phyloP scores from a whole-genome alignment of 2,329 filamentous ascomycete species.

The Westerdykella sp. region DNA sequence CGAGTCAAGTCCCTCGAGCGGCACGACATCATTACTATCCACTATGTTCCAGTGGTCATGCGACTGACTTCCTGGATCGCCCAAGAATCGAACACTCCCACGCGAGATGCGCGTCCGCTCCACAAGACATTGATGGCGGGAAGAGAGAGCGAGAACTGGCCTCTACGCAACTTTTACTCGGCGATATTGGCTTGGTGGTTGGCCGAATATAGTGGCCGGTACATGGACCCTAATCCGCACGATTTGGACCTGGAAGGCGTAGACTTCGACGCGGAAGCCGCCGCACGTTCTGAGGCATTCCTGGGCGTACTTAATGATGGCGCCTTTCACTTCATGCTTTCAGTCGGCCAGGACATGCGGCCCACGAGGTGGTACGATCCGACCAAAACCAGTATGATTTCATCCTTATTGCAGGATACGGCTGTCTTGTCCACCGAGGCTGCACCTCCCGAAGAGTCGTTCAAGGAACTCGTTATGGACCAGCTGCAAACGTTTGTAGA shows the following conservation, averaged over 20 bases:
- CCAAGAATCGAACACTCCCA: conserved; percentile 59
- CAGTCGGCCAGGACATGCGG: conserved; percentile 74
- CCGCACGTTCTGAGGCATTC: conserved; percentile 66
- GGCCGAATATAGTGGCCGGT: conserved; percentile 86
- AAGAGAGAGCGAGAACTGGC: conserved; percentile 64
- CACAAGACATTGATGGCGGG: conserved; percentile 62
- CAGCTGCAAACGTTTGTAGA: conserved; percentile 85
- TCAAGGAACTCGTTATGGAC: conserved; percentile 67
- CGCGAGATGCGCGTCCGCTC: conserved; percentile 64
- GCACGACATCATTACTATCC: conserved; percentile 69
- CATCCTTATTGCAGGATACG: conserved; percentile 76
- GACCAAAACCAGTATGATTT: conserved; percentile 72
- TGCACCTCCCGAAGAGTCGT: conserved; percentile 62
- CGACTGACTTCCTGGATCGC: conserved; percentile 73
- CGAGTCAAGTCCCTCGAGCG: conserved; percentile 65
- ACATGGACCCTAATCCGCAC: conserved; percentile 62
- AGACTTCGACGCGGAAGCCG: conserved; percentile 61
- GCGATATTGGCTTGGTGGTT: conserved; percentile 81
- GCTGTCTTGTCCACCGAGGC: conserved; percentile 62
- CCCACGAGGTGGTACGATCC: conserved; percentile 82
- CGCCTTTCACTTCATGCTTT: conserved; percentile 85
- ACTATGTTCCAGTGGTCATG: conserved; percentile 75
- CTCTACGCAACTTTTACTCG: conserved; percentile 68
- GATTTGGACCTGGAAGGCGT: conserved; percentile 47
- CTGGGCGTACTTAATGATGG: conserved; percentile 76